Evolutionary conservation across 331 rosid genomes (phyloP), one percentile per base, ranked within the genome.

Genomic region (Telfairia occidentalis): DNA sequence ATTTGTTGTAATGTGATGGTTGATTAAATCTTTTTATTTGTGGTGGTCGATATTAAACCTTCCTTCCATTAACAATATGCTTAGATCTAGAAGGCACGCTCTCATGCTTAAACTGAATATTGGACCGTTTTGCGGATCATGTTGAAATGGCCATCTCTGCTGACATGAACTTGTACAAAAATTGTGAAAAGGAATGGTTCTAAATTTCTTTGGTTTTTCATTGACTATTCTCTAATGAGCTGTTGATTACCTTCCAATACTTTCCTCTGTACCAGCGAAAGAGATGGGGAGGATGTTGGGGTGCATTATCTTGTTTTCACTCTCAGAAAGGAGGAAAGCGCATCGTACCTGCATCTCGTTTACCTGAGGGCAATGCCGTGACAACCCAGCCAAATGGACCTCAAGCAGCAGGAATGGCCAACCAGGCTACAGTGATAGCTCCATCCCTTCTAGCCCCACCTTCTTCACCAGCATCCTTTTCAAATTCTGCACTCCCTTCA

Each of bases 281-380:
- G 92, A 89, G 97, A 85, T 95, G 99, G 99, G 97, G 92, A 76
- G 99, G 97, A 79, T 95, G 97, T 79, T 90, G 71, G 96, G 86
- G 92, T 84, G 96, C 97, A 74, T 85, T 95, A 55, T 90, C 97
- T 75, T 95, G 99, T 79, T 95, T 95, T 76, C 83, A 89, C 79
- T 75, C 91, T 11, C 96, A 92, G 79, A 95, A 92, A 82, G 97
- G 97, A 15, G 94, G 96, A 72, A 95, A 89, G 84, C 97, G 99
- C 16, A 95, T 95, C 54, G 97, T 92, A 15, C 99, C 99, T 34
- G 90, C 96, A 30, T 78, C 97, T 79, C 96, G 97, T 30, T 83
- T 89, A 73, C 89, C 92, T 5, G 97, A 95, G 57, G 92, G 83
- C 58, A 90, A 82, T 74, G 92, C 85, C 34, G 77, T 89, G 46